Conservation (phyloP, 139 green algal species). For the Chlorella sp. region DNA sequence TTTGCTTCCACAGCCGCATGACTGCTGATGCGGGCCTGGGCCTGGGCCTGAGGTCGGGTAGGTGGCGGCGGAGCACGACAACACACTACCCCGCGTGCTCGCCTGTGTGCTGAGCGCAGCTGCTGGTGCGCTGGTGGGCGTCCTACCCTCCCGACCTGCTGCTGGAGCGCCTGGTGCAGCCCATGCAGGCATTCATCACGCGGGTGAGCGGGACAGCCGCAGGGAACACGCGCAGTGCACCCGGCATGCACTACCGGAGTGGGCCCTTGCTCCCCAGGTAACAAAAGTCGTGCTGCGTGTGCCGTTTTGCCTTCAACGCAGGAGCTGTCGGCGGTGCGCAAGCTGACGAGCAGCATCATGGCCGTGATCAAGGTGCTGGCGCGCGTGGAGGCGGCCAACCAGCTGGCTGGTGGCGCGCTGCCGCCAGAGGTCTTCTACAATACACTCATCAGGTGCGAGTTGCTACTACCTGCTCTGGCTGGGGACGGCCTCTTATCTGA, state of each 20-base stretch:
- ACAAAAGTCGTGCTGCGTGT: no score
- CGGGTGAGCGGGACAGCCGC: constrained; percentile 17
- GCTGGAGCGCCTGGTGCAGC: constrained; percentile 26
- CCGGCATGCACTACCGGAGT: no score
- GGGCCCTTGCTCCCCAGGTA: no score
- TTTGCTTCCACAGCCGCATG: not conserved
- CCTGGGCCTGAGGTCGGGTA: no score
- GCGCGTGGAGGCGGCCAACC: constrained; percentile 75
- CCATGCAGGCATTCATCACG: constrained; percentile 29
- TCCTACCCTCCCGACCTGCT: constrained; percentile 72
- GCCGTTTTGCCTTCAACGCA: constrained; percentile 24
- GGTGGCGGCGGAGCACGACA: no score
- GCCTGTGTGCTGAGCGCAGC: no score
- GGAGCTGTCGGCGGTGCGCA: constrained; percentile 81
- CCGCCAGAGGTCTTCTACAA: constrained; percentile 89
- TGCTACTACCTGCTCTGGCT: no score
- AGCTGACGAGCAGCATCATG: constrained; percentile 82
- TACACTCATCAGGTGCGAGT: constrained; percentile 62
- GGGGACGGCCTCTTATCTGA: no score
- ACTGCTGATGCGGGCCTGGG: no score
- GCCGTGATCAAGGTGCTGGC: constrained; percentile 84
- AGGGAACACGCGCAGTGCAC: no score
- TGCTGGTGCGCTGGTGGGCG: constrained; percentile 81
- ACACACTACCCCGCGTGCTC: no score
- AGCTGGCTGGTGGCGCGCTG: constrained; percentile 53